These are phyloP conservation scores for Fusarium sp. DNA, from an alignment of 2,329 filamentous ascomycete genomes.

Conservation along the genomic window DNA sequence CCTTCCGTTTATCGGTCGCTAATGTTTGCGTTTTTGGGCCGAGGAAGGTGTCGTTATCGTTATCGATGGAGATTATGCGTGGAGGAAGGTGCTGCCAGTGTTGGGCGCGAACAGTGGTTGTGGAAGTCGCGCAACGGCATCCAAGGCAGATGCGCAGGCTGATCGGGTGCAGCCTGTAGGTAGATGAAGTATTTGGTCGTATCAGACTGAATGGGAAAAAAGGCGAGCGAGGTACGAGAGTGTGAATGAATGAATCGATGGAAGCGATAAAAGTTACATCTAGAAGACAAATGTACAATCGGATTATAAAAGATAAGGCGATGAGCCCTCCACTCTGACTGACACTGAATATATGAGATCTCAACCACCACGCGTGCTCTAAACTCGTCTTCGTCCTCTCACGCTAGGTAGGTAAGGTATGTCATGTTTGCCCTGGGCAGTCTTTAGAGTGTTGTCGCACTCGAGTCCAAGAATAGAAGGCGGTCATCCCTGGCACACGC, in stretches of 20 bases:
- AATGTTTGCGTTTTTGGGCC: neutral
- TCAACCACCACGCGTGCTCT: constrained; percentile 27
- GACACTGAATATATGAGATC: constrained; percentile 2
- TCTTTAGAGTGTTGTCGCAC: constrained; percentile 7
- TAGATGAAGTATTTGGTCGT: neutral
- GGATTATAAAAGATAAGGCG: neutral
- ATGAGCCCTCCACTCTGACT: neutral
- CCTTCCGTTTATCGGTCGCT: constrained; percentile 13
- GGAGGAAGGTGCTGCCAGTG: constrained; percentile 24
- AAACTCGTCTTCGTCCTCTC: constrained; percentile 18
- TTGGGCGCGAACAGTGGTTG: constrained; percentile 15
- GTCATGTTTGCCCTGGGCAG: constrained; percentile 35
- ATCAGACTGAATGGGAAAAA: constrained; percentile 1
- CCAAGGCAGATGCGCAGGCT: constrained; percentile 39
- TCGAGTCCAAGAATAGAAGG: constrained; percentile 30
- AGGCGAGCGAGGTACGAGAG: neutral
- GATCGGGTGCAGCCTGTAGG: constrained; percentile 21
- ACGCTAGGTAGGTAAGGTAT: constrained; percentile 31
- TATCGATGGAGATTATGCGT: neutral
- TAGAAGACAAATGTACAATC: neutral
- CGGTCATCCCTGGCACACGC: constrained; percentile 35
- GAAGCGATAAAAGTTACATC: neutral
- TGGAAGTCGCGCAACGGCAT: constrained; percentile 41
- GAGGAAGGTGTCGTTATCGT: neutral
- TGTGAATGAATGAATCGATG: neutral